phyloP scores from a whole-genome alignment of 2,329 filamentous ascomycete genomes.

The Beauveria brongniartii region DNA sequence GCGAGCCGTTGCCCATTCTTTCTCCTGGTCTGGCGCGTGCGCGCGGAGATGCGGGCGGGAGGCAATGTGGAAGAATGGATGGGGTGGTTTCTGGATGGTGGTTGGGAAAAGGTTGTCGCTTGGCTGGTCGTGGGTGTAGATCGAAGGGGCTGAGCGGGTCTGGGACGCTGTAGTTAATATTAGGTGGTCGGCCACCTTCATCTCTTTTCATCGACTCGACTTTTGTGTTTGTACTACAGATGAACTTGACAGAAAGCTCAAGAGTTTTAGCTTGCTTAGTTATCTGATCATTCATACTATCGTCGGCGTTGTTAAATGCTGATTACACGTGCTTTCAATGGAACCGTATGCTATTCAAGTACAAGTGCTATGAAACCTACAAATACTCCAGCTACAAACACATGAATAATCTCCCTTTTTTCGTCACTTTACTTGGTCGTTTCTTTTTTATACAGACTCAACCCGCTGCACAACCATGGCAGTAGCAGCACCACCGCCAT shows the following conservation, averaged over 20 bases:
- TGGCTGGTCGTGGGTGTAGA: not conserved
- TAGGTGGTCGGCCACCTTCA: too few species aligned
- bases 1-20: slow-evolving; percentile 25
- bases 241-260: too few species aligned
- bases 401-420: not conserved
- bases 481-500: slow-evolving; percentile 86
- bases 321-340: not conserved
- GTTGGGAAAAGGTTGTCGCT: not conserved
- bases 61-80: too few species aligned
- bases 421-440: not conserved
- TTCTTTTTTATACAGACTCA: slow-evolving; percentile 40
- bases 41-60: not conserved
- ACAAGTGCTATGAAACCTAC: slow-evolving; percentile 1
- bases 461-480: slow-evolving; percentile 86
- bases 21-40: too few species aligned
- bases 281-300: too few species aligned
- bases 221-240: too few species aligned
- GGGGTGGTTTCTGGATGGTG: not conserved
- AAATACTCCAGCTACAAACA: slow-evolving; percentile 1
- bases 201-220: too few species aligned
- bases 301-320: too few species aligned
- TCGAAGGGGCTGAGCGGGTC: not conserved
- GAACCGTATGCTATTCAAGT: not conserved
- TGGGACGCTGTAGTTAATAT: not conserved
- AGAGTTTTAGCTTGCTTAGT: too few species aligned